Evolutionary conservation across 2,329 filamentous ascomycete genomes (phyloP), one percentile per base, ranked within the genome.

Genomic region (Elsinoe batatas): DNA sequence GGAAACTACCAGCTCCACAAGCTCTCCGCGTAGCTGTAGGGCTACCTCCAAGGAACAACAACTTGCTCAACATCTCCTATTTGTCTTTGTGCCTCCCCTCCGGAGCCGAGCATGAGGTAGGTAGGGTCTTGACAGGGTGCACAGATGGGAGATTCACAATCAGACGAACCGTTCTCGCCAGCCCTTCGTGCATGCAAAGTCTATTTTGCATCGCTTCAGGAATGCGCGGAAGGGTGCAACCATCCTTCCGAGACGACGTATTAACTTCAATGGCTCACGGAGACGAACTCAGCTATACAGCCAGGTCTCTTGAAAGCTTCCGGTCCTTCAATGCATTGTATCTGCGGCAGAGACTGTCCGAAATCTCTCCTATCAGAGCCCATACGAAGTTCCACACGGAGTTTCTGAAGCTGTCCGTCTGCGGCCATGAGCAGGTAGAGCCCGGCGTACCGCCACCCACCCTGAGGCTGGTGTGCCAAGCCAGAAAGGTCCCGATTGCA

Each of bases 71-170:
- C 67, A 64, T 33, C 61, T 40, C 5, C 60, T 65, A 4, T 65
- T 61, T 15, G 61, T 20, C 26, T 37, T 57, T 38, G 54, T 38
- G 3, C 53, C 58, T 2, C 53, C 58, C 33, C 58, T 58, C 30
- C 57, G 36, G 13, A 69, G 46, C 65, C 63, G 67, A 3, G 59
- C 58, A 59, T 70, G 67, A 42, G 67, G 68, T 15, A 69, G 35
- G 56, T 67, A 63, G 57, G 68, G 65, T 1, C 68, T 67, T 3
- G 68, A 64, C 12, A 67, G 61, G 3, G 66, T 67, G 2, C 61
- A 62, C 15, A 54, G 54, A 44, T 56, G 49, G 36, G 56, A 58
- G 30, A 32, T 15, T 33, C 43, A 35, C 11, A 15, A 12, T 47
- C 22, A 33, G 32, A 47, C 11, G 43, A 47, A n/a, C 43, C 43